Percentiles rank a stretch among this genome's conserved stretches.
Evolutionary conservation across 441 rosid genomes (phyloP).

Genomic region (Pelargonium myrrhifolium): DNA sequence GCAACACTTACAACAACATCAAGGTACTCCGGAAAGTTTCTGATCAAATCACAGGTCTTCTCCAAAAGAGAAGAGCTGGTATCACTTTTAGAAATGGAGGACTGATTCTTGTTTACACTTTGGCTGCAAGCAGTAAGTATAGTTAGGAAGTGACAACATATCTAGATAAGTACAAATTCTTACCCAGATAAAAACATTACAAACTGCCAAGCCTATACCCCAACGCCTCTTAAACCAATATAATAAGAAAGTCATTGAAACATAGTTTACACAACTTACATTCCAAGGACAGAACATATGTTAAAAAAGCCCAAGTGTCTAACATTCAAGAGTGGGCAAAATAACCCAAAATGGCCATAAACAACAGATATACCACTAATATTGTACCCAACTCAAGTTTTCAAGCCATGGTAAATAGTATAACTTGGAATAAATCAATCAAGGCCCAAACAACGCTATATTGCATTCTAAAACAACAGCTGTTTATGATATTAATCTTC

Average conservation of each 20-base stretch:
- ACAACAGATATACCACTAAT: neutral
- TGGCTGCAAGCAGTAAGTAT: slow-evolving; percentile 40
- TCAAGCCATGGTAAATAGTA: neutral
- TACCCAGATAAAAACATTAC: neutral
- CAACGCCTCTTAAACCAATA: neutral
- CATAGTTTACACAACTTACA: neutral
- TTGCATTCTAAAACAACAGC: neutral
- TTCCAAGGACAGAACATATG: neutral
- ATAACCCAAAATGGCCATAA: neutral
- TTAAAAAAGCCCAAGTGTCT: neutral
- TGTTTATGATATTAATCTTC: neutral
- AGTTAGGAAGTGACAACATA: slow-evolving; percentile 7
- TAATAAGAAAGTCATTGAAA: neutral
- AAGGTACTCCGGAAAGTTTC: slow-evolving; percentile 77
- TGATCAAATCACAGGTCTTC: slow-evolving; percentile 86
- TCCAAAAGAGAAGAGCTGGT: slow-evolving; percentile 60
- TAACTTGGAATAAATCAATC: neutral
- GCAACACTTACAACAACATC: slow-evolving; percentile 99
- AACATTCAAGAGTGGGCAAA: neutral
- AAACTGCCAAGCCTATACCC: slow-evolving; percentile 3
- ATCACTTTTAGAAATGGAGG: slow-evolving; percentile 32
- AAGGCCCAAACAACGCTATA: neutral
- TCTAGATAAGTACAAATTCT: neutral
- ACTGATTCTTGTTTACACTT: slow-evolving; percentile 50
- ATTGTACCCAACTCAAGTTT: neutral